These are phyloP conservation scores for Fusarium luffae DNA, from an alignment of 2,329 filamentous ascomycete genomes.

Conservation along the genomic window DNA sequence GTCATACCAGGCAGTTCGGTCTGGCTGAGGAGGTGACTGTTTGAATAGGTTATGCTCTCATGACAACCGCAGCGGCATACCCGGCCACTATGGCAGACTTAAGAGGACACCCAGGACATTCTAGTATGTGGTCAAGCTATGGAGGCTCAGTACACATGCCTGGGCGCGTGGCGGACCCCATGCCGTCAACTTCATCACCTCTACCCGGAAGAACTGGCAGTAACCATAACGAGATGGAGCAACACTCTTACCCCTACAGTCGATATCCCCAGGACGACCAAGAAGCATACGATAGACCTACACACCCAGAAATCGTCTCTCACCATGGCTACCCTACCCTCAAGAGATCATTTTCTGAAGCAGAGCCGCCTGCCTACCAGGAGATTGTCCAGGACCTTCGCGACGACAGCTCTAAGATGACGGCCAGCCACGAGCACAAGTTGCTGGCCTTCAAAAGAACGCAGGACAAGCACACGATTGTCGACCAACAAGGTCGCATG, in stretches of 20 bases:
- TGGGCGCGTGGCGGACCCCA: conserved; percentile 61
- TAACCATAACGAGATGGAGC: conserved; percentile 62
- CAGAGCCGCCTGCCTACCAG: conserved; percentile 66
- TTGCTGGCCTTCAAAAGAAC: conserved; percentile 67
- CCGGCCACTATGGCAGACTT: conserved; percentile 72
- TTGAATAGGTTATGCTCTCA: conserved; percentile 61
- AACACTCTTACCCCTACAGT: conserved; percentile 62
- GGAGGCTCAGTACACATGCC: conserved; percentile 65
- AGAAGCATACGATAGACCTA: conserved; percentile 65
- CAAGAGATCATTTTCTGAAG: conserved; percentile 68
- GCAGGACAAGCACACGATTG: conserved; percentile 69
- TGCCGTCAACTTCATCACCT: conserved; percentile 60
- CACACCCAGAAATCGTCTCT: conserved; percentile 59
- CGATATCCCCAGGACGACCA: conserved; percentile 67
- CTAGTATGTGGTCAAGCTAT: conserved; percentile 69
- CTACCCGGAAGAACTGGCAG: conserved; percentile 63
- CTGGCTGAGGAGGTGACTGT: conserved; percentile 40
- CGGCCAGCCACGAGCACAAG: conserved; percentile 70
- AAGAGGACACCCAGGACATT: conserved; percentile 68
- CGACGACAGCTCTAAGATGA: conserved; percentile 67
- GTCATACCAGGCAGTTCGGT: conserved; percentile 40
- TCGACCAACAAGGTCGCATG: conserved; percentile 68
- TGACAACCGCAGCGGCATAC: conserved; percentile 71
- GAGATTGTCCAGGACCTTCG: conserved; percentile 71
- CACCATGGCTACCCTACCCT: conserved; percentile 66